A percentile compares a stretch with the other conserved stretches of the same genome.
Evolutionary conservation across 2,329 filamentous ascomycete genomes (phyloP).

Genomic region (Claviceps monticola): DNA sequence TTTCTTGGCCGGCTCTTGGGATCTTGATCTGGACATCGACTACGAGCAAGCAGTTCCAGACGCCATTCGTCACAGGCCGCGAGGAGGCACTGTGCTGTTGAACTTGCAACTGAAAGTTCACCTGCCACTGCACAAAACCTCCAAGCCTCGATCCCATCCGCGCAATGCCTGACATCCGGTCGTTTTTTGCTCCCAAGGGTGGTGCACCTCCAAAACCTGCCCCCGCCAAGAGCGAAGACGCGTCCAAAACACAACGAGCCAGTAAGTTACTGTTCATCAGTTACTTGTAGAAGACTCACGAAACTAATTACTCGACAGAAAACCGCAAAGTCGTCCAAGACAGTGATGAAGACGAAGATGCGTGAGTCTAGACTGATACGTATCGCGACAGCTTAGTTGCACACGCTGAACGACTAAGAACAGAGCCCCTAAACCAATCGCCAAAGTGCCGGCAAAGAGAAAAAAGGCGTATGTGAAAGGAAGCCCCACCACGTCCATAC

Average conservation of each 20-base stretch:
- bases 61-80: slow-evolving; percentile 12
- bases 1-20: slow-evolving; percentile 16
- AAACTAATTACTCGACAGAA: slow-evolving; percentile 20
- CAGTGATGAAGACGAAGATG: slow-evolving; percentile 58
- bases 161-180: slow-evolving; percentile 78
- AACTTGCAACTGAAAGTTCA: neutral
- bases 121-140: neutral
- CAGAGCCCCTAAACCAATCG: slow-evolving; percentile 37
- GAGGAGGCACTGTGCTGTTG: slow-evolving; percentile 9
- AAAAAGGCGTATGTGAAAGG: slow-evolving; percentile 34
- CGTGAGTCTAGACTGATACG: neutral
- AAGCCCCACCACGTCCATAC: neutral
- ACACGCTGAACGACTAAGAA: neutral
- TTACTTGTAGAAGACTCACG: neutral
- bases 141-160: neutral
- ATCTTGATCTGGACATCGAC: slow-evolving; percentile 2
- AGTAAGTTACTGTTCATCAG: slow-evolving; percentile 22
- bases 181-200: slow-evolving; percentile 72
- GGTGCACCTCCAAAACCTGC: slow-evolving; percentile 36
- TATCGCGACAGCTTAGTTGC: neutral
- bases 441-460: slow-evolving; percentile 36
- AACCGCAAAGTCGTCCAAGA: slow-evolving; percentile 64
- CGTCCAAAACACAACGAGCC: slow-evolving; percentile 29
- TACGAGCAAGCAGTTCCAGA: slow-evolving; percentile 6
- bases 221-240: slow-evolving; percentile 30